Percentiles rank a stretch among this genome's conserved stretches.
phyloP scores from a whole-genome alignment of 495 filamentous ascomycete species.

The Parathielavia hyrcaniae region DNA sequence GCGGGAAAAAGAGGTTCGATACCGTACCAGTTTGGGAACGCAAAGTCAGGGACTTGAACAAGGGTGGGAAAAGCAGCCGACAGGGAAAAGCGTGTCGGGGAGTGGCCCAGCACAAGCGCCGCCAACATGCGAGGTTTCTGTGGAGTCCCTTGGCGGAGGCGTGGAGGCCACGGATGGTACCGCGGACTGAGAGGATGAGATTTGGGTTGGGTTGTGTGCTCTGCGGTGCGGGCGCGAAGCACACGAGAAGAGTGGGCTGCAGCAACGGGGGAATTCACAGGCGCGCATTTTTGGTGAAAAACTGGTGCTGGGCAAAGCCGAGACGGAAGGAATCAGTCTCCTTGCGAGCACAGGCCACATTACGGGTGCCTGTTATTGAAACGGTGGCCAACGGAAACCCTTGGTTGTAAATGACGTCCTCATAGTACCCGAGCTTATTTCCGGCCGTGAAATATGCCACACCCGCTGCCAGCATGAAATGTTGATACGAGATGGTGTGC shows the following conservation, averaged over 20 bases:
- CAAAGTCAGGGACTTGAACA: constrained; percentile 15
- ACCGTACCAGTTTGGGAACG: constrained; percentile 13
- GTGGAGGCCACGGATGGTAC: constrained; percentile 24
- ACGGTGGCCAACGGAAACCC: background rate
- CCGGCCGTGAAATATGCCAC: too few species aligned
- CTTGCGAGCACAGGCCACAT: constrained; percentile 4
- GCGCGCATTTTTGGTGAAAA: background rate
- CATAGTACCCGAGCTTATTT: too few species aligned
- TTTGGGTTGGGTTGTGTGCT: constrained; percentile 6
- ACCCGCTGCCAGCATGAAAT: too few species aligned
- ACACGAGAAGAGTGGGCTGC: constrained; percentile 9
- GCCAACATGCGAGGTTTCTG: constrained; percentile 29
- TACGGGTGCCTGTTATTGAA: background rate
- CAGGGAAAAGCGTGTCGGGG: constrained; percentile 22
- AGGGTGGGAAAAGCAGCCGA: constrained; percentile 18
- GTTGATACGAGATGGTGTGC: too few species aligned
- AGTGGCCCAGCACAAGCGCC: constrained; percentile 21
- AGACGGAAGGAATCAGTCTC: constrained; percentile 15
- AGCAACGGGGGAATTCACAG: background rate
- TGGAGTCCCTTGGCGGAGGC: constrained; percentile 28
- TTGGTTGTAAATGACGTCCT: too few species aligned
- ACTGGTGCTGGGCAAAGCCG: background rate
- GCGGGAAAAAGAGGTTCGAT: constrained; percentile 17
- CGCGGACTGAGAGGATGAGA: constrained; percentile 9
- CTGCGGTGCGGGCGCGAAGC: constrained; percentile 10